A percentile compares a stretch with the other conserved stretches of the same genome.
phyloP scores from a whole-genome alignment of 1,284 basidiomycete genomes.

The Pascua sp. region DNA sequence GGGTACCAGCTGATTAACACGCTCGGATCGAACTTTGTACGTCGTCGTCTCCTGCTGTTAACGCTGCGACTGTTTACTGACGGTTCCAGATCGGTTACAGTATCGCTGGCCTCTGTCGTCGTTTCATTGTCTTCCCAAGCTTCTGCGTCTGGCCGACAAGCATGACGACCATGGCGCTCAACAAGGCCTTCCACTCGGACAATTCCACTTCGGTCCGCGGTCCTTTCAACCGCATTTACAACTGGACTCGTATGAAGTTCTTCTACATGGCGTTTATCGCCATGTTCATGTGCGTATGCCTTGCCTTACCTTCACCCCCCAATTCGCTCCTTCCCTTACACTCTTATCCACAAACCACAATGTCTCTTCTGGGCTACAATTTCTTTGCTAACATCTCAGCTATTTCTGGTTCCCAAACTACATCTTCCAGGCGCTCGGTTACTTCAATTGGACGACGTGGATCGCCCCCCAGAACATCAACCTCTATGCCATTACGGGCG shows the following conservation, averaged over 20 bases:
- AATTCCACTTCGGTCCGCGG: conserved; percentile 45
- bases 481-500: conserved; percentile 26
- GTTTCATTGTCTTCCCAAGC: conserved; percentile 53
- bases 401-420: conserved; percentile 50
- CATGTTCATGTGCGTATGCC: conserved; percentile 34
- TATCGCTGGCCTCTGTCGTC: conserved; percentile 53
- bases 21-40: conserved; percentile 49
- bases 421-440: conserved; percentile 51
- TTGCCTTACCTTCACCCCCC: not conserved
- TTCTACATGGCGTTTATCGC: conserved; percentile 39
- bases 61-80: too few relatives aligned
- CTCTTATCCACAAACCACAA: too few relatives aligned
- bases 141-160: conserved; percentile 53
- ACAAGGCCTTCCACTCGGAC: conserved; percentile 51
- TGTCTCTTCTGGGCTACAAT: not conserved
- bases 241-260: conserved; percentile 42
- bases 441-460: conserved; percentile 62
- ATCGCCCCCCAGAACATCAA: conserved; percentile 51
- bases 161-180: conserved; percentile 52
- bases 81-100: conserved; percentile 56
- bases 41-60: conserved; percentile 53
- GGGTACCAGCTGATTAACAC: conserved; percentile 46
- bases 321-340: too few relatives aligned
- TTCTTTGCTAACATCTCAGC: not conserved
- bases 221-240: conserved; percentile 39